Evolutionary conservation across 768 basidiomycete genomes (phyloP).

Genomic region (Leccinellum luteum): DNA sequence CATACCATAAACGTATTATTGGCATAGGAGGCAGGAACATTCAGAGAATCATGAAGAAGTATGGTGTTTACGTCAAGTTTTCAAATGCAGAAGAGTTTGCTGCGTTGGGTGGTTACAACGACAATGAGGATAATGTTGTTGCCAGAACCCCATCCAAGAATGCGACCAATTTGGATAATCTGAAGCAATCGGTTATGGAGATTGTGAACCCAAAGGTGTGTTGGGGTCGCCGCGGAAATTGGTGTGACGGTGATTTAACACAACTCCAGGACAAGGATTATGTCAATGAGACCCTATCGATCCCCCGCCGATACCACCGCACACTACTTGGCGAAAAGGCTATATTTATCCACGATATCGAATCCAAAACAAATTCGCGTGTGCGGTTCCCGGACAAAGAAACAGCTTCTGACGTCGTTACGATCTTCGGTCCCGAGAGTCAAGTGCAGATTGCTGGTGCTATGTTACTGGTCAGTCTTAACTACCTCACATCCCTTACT

Average conservation of each 20-base stretch:
- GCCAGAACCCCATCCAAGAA: slow-evolving; percentile 99
- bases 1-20: slow-evolving; percentile 98
- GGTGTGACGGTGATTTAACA: slow-evolving; percentile 2
- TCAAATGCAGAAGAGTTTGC: slow-evolving; percentile 98
- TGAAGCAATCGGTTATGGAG: slow-evolving; percentile 97
- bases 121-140: slow-evolving; percentile 98
- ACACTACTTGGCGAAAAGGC: slow-evolving; percentile 93
- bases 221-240: background rate
- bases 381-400: slow-evolving; percentile 94
- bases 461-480: slow-evolving; percentile 77
- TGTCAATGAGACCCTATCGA: slow-evolving; percentile 87
- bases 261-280: slow-evolving; percentile 87
- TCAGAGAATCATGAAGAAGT: slow-evolving; percentile 99
- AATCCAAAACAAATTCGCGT: slow-evolving; percentile 91
- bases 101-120: slow-evolving; percentile 88
- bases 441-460: slow-evolving; percentile 96
- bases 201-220: slow-evolving; percentile 91
- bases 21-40: slow-evolving; percentile 98
- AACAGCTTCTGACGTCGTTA: slow-evolving; percentile 89
- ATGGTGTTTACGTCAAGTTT: slow-evolving; percentile 99
- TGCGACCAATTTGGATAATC: slow-evolving; percentile 87
- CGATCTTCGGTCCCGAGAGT: slow-evolving; percentile 95
- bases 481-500: background rate
- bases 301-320: slow-evolving; percentile 93
- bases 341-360: slow-evolving; percentile 97